These are phyloP conservation scores for Collybia sordida DNA, from an alignment of 768 basidiomycete species.

Conservation along the genomic window DNA sequence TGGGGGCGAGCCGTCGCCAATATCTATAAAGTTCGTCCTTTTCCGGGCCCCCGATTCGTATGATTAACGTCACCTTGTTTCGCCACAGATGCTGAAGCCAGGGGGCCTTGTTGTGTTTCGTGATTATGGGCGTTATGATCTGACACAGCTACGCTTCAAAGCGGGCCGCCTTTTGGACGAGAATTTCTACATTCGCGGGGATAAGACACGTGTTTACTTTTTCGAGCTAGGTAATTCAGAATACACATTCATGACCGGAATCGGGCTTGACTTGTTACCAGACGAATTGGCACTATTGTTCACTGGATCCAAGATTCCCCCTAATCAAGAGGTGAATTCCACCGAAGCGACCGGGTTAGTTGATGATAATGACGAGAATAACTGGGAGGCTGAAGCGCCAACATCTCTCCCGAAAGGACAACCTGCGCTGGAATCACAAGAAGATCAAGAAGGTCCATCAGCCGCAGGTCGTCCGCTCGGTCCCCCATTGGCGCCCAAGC, in stretches of 20 bases:
- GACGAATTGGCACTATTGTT: slow-evolving; percentile 82
- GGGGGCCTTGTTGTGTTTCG: slow-evolving; percentile 82
- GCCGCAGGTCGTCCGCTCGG: not conserved
- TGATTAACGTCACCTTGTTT: not conserved
- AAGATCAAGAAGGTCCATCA: not conserved
- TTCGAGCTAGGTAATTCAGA: slow-evolving; percentile 73
- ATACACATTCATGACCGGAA: not conserved
- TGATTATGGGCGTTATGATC: slow-evolving; percentile 94
- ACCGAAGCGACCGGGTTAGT: slow-evolving; percentile 31
- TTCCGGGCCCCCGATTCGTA: too few relatives aligned
- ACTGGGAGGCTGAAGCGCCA: not conserved
- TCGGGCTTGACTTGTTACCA: slow-evolving; percentile 21
- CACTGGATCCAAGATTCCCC: slow-evolving; percentile 54
- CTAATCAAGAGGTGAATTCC: slow-evolving; percentile 22
- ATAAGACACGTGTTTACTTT: slow-evolving; percentile 97
- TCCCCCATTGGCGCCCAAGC: not conserved
- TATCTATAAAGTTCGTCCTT: slow-evolving; percentile 60
- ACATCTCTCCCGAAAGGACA: not conserved
- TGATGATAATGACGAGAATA: slow-evolving; percentile 30
- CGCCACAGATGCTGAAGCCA: slow-evolving; percentile 80
- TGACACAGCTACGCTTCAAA: slow-evolving; percentile 94
- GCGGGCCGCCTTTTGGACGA: slow-evolving; percentile 83
- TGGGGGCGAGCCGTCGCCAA: slow-evolving; percentile 85
- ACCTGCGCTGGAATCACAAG: slow-evolving; percentile 1
- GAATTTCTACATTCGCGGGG: slow-evolving; percentile 95